Evolutionary conservation across 108 stramenopile species (phyloP).

Genomic region (Epithemia pelagica): DNA sequence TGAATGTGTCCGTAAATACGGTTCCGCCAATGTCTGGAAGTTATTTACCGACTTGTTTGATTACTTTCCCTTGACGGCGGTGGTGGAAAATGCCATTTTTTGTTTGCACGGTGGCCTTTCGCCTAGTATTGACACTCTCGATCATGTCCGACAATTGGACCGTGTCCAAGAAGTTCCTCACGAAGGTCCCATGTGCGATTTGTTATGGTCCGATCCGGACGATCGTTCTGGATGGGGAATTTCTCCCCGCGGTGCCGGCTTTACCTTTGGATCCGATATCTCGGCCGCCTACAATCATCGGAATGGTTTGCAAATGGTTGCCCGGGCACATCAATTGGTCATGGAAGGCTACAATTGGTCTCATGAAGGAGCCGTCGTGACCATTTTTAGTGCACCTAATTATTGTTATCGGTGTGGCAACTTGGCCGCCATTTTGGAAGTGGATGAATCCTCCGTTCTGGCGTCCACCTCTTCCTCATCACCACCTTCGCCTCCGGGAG

Average conservation of each 20-base stretch:
- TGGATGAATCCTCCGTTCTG: constrained; percentile 61
- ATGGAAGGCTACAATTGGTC: constrained; percentile 99
- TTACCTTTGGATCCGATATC: constrained; percentile 91
- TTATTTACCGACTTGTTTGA: constrained; percentile 96
- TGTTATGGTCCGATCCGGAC: constrained; percentile 98
- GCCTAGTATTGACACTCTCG: constrained; percentile 90
- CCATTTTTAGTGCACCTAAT: constrained; percentile 97
- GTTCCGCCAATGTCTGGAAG: constrained; percentile 97
- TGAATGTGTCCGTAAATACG: constrained; percentile 98
- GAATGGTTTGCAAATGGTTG: constrained; percentile 84
- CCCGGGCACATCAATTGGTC: constrained; percentile 87
- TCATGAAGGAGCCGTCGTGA: constrained; percentile 92
- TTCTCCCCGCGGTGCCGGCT: constrained; percentile 93
- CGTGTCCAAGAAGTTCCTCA: constrained; percentile 97
- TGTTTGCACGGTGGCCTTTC: constrained; percentile 96
- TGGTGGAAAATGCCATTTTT: constrained; percentile 95
- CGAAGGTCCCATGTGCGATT: constrained; percentile 98
- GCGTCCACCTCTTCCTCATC: not conserved
- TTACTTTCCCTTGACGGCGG: constrained; percentile 92
- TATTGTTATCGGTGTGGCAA: constrained; percentile 99
- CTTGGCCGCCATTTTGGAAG: constrained; percentile 98
- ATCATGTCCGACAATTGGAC: constrained; percentile 94
- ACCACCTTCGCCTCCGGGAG: not conserved
- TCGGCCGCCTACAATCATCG: constrained; percentile 83
- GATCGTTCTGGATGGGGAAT: constrained; percentile 96